Evolutionary conservation across 2,329 filamentous ascomycete genomes (phyloP), one percentile per base, ranked within the genome.

Genomic region (Ophiostoma pallidulum): DNA sequence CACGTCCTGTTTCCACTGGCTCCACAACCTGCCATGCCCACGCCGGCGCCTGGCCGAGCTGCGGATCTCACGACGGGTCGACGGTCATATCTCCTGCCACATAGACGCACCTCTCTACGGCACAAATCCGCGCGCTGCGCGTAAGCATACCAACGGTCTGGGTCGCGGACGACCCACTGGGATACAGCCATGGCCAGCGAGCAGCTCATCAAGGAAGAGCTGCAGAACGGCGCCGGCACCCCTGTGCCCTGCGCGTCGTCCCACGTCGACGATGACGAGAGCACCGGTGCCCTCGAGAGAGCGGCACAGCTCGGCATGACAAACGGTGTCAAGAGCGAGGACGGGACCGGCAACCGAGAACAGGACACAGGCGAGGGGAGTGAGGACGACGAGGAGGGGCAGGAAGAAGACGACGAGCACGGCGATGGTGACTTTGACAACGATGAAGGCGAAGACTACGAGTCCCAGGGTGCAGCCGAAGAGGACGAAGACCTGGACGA

Each of bases 171-270:
- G 35, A 48, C 20, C 29, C 19, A 44, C 36, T 7, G 40, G 28
- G 22, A 35, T 7, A 6, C 33, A 18, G 40, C 28, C 40, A 76
- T 76, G 71, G 62, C 69, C 45, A 75, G 69, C 56, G 67, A 71
- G 47, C 74, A 75, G 57, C 65, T 71, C 42, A 77, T 75, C 64
- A 70, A 78, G 59, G 74, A 79, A 50, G 72, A 78, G 60, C 66
- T 77, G 48, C 75, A 77, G 57, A 72, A 75, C 56, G 77, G 73
- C 59, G 71, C 70, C 37, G 64, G 73, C 54, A 65, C 71, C 48
- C 74, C 73, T 6, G 72, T 74, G 49, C 71, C 70, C 22, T 64
- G 67, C 39, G 54, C 45, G 0, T 48, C 44, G 8, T 41, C 41
- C 1, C 56, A 59, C 8, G 48, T 48, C 4, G 59, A 60, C 26